Evolutionary conservation across 192 early-diverging fungal genomes (phyloP), one percentile per base, ranked within the genome.

Genomic region (Backusella psychrophila): DNA sequence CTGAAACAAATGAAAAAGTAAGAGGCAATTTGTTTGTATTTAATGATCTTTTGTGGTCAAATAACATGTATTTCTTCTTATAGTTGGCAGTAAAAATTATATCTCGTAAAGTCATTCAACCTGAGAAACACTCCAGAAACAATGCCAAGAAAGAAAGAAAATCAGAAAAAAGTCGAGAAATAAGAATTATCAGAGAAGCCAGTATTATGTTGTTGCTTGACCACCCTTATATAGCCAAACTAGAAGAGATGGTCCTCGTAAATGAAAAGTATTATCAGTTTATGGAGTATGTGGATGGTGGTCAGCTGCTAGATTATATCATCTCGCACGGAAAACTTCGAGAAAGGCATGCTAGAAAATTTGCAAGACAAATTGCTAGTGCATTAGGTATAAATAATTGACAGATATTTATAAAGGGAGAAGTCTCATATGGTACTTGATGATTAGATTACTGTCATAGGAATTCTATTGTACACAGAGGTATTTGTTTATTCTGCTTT

Each of bases 221-320:
- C 73, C 94, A 95, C 74, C 94, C 94, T 21, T 89, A 94, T 77
- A 95, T 95, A 75, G 93, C 94, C 75, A 85, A 89, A 67, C 78
- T 93, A 15, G 86, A 88, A 56, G 91, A 94, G 38, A 88, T 93
- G 49, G 78, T 89, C 15, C 88, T 92, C 66, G 87, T 87, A 11
- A 77, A 85, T 42, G 90, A 90, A 70, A 90, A 85, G 69, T 93
- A 90, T 44, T 91, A 91, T 81, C 87, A 93, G 41, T 84, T 93
- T 41, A 93, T 93, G 92, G 93, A 93, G 76, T 91, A 92, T 75
- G 91, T 89, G 59, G 87, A 82, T 68, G 93, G 93, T n/a, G 93
- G 93, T n/a, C 92, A 94, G 86, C 83, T 95, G 17, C 90, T 95
- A 69, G 91, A 94, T 80, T 92, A 93, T 75, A 94, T 95, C 75